Conservation (phyloP, 257 asterid genomes). For the Leptodermis oblonga region DNA sequence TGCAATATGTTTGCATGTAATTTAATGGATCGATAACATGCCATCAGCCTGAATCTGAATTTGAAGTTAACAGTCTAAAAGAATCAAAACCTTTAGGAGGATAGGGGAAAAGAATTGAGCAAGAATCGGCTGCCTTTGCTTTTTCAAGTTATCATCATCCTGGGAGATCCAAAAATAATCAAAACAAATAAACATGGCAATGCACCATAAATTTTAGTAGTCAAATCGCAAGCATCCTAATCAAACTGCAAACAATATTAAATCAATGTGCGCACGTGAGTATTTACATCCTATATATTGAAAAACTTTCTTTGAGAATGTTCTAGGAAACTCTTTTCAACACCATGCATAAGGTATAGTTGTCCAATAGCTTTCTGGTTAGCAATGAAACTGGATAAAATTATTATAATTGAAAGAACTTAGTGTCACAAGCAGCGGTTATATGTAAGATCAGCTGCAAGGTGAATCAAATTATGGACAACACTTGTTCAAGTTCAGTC, state of each 20-base stretch:
- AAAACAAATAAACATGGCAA: background rate
- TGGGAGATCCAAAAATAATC: conserved; percentile 22
- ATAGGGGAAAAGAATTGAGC: conserved; percentile 90
- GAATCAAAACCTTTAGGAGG: conserved; percentile 63
- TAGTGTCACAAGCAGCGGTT: background rate
- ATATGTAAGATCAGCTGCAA: background rate
- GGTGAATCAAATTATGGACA: background rate
- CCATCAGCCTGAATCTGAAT: conserved; percentile 17
- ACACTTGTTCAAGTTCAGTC: background rate
- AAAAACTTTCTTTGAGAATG: background rate
- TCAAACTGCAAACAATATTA: background rate
- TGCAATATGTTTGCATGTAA: conserved; percentile 25
- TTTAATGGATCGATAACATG: conserved; percentile 13
- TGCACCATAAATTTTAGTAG: background rate
- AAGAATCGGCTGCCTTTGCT: conserved; percentile 68
- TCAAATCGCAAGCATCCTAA: background rate
- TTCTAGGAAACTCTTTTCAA: too few relatives aligned
- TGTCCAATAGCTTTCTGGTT: background rate
- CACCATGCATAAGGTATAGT: background rate
- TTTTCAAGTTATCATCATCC: conserved; percentile 76
- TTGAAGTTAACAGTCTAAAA: conserved; percentile 7
- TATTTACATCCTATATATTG: background rate
- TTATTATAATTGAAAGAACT: background rate
- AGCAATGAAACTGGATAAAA: background rate
- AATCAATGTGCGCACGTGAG: background rate